Evolutionary conservation across 306 rosid species (phyloP).

Genomic region (Ammopiptanthus mongolicus): DNA sequence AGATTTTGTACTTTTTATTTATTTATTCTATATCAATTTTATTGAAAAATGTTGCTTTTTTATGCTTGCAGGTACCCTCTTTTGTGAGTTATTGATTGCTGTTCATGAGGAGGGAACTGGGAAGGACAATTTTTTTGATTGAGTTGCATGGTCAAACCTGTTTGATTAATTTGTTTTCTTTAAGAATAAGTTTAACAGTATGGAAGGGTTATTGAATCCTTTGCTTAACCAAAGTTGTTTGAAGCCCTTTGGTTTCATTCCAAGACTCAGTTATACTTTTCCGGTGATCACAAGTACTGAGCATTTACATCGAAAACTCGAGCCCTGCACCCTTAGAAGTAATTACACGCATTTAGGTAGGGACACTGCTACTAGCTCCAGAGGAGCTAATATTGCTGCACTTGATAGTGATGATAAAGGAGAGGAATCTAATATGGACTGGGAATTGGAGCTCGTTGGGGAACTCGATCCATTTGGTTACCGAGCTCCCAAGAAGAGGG

Average conservation of each 20-base stretch:
- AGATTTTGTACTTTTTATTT: background rate
- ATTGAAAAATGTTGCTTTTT: background rate
- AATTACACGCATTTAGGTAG: conserved; percentile 30
- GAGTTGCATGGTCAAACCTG: conserved; percentile 4
- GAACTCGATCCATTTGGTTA: conserved; percentile 68
- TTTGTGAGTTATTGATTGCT: background rate
- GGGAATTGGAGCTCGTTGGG: conserved; percentile 70
- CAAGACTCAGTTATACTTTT: conserved; percentile 22
- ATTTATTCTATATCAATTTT: background rate
- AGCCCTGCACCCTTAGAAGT: conserved; percentile 22
- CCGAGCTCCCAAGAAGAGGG: conserved; percentile 58
- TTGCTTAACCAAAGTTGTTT: conserved; percentile 45
- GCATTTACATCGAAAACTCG: conserved; percentile 18
- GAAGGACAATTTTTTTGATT: background rate
- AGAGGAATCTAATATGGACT: conserved; percentile 30
- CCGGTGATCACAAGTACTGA: conserved; percentile 27
- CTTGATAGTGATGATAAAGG: conserved; percentile 28
- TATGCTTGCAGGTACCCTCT: background rate
- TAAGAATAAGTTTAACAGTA: conserved; percentile 10
- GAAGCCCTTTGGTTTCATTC: conserved; percentile 41
- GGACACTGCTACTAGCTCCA: conserved; percentile 9
- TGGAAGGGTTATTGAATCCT: conserved; percentile 55
- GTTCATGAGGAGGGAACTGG: background rate
- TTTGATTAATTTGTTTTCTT: conserved; percentile 1
- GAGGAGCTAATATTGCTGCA: conserved; percentile 15